Evolutionary conservation across 2,329 filamentous ascomycete genomes (phyloP), one percentile per base, ranked within the genome.

Genomic region (Annulohypoxylon truncatum): DNA sequence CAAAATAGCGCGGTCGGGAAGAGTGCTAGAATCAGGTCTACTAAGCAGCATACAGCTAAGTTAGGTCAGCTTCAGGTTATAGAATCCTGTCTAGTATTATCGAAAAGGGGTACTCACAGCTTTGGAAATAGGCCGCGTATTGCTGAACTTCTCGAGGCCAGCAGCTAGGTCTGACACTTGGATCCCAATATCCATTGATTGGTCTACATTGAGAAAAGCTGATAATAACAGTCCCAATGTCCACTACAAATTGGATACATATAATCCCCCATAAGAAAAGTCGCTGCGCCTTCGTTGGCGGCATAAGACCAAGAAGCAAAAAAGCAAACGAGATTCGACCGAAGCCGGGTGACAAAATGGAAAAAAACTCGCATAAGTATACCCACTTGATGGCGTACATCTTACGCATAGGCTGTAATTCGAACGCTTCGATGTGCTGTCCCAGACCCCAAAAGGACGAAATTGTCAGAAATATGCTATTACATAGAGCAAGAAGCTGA

Each of bases 81-180:
- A n/a, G n/a, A n/a, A n/a, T n/a, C n/a, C n/a, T n/a, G n/a, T n/a
- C n/a, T n/a, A n/a, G n/a, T n/a, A n/a, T n/a, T n/a, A n/a, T n/a
- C n/a, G n/a, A n/a, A n/a, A n/a, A n/a, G n/a, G n/a, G n/a, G n/a
- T 20, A 9, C 64, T 68, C 62, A 69, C 69, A 71, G 13, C 69
- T 61, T 28, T 71, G 67, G 20, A 67, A 55, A 22, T 64, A 71
- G 12, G 59, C 69, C 4, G 55, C 54, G 29, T 64, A 67, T 53
- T 65, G 42, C 24, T 69, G 68, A 2, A 65, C 46, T 5, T 51
- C 28, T 8, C 59, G 60, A 7, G 55, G 28, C 63, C 61, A 71
- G 46, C 68, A 69, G 15, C 35, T 26, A 1, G 56, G 66, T 13
- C 53, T 24, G 20, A 62, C 35, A 1, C 22, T 46, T 1, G 22